A percentile compares a stretch with the other conserved stretches of the same genome.
Evolutionary conservation across 208 protist species (phyloP).

Genomic region (Leishmania mexicana): DNA sequence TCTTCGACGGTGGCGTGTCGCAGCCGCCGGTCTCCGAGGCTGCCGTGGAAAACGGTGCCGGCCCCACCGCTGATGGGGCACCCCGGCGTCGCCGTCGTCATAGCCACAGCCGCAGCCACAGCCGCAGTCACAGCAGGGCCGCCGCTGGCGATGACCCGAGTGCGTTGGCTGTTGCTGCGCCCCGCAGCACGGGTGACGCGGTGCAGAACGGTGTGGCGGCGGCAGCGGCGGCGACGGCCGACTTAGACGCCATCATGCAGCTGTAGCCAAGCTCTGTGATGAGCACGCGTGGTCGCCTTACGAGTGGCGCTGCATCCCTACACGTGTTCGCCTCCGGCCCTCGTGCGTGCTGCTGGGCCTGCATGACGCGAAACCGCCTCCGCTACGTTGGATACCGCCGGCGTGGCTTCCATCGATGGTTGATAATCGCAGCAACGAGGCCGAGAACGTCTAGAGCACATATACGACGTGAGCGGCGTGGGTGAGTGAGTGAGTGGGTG

Average conservation of each 20-base stretch:
- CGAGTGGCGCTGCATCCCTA: not conserved
- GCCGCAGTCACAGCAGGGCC: constrained; percentile 10
- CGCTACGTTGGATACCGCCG: not conserved
- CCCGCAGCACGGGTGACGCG: not conserved
- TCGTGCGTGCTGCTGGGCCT: not conserved
- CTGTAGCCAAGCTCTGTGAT: constrained; percentile 21
- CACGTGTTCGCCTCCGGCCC: not conserved
- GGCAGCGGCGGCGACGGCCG: constrained; percentile 14
- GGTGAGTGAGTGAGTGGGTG: not conserved
- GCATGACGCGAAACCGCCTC: not conserved
- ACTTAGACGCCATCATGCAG: constrained; percentile 41
- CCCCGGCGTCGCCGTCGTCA: constrained; percentile 1
- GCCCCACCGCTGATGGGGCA: not conserved
- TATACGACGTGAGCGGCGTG: not conserved
- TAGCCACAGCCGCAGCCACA: constrained; percentile 14
- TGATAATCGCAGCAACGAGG: not conserved
- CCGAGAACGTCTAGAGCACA: not conserved
- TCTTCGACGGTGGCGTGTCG: constrained; percentile 25
- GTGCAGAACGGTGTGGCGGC: not conserved
- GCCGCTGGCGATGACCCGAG: not conserved
- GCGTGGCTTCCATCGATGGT: not conserved
- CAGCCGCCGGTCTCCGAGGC: constrained; percentile 3
- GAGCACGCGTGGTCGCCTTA: not conserved
- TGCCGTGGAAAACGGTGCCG: constrained; percentile 7
- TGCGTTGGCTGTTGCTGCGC: not conserved